A percentile compares a stretch with the other conserved stretches of the same genome.
Conservation (phyloP, 495 filamentous ascomycete species). For the Penicillium bovifimosum region DNA sequence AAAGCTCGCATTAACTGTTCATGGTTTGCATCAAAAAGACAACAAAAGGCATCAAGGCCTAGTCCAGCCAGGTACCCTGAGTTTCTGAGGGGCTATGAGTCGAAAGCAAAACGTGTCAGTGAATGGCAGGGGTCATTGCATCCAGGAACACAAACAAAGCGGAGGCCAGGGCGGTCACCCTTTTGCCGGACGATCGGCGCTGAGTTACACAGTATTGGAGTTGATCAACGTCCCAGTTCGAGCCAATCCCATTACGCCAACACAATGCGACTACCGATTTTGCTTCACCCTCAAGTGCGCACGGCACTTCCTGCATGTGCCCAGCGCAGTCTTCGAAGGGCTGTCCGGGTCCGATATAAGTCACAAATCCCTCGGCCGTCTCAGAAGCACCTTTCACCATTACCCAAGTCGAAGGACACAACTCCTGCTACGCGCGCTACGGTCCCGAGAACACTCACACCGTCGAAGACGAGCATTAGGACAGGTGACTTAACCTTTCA, state of each 20-base stretch:
- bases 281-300: conserved; percentile 35
- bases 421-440: conserved; percentile 9
- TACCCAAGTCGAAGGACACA: conserved; percentile 20
- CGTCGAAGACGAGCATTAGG: conserved; percentile 25
- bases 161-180: conserved; percentile 17
- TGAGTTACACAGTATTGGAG: conserved; percentile 2
- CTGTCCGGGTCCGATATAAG: conserved; percentile 29
- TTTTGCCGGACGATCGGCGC: conserved; percentile 1
- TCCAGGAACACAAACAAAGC: conserved; percentile 10
- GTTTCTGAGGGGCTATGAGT: not conserved
- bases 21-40: conserved; percentile 5
- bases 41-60: not conserved
- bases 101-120: not conserved
- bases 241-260: not conserved
- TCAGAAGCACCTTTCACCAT: conserved; percentile 20
- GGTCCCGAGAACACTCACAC: conserved; percentile 9
- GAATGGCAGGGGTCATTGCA: not conserved
- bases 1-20: conserved; percentile 8
- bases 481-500: conserved; percentile 14
- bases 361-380: conserved; percentile 23
- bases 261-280: conserved; percentile 27
- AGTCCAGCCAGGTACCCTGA: not conserved
- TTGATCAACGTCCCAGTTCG: conserved; percentile 8
- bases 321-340: conserved; percentile 25
- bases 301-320: conserved; percentile 19